Evolutionary conservation across 768 basidiomycete genomes (phyloP).

Genomic region (Russula sp.): DNA sequence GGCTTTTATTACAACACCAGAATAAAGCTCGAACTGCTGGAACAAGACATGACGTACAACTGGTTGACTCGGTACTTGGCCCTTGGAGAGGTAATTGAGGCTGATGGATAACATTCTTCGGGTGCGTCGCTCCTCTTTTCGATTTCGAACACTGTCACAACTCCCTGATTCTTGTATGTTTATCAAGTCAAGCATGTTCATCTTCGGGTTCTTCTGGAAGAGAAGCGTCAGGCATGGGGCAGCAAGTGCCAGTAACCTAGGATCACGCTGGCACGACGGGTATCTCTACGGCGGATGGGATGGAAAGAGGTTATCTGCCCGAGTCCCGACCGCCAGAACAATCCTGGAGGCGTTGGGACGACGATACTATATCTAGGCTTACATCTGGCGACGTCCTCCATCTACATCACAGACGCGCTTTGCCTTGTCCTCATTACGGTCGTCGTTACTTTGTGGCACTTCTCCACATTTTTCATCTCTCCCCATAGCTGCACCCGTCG

Average conservation of each 20-base stretch:
- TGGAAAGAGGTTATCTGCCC: conserved; percentile 78
- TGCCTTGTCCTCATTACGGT: conserved; percentile 62
- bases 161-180: conserved; percentile 40
- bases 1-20: conserved; percentile 78
- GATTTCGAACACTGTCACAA: conserved; percentile 49
- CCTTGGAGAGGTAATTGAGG: conserved; percentile 92
- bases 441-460: conserved; percentile 56
- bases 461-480: conserved; percentile 62
- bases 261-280: conserved; percentile 71
- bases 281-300: conserved; percentile 49
- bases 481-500: conserved; percentile 69
- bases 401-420: conserved; percentile 41
- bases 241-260: conserved; percentile 37
- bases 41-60: conserved; percentile 49
- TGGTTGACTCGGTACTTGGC: conserved; percentile 92
- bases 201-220: conserved; percentile 61
- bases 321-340: conserved; percentile 35
- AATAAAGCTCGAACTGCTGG: conserved; percentile 40
- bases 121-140: conserved; percentile 45
- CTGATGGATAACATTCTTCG: conserved; percentile 86
- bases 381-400: conserved; percentile 12
- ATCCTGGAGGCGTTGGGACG: conserved; percentile 31
- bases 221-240: conserved; percentile 43
- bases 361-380: conserved; percentile 25
- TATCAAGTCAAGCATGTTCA: conserved; percentile 40